Conservation (phyloP, 768 basidiomycete species). For the Kwoniella mangroviensis region DNA sequence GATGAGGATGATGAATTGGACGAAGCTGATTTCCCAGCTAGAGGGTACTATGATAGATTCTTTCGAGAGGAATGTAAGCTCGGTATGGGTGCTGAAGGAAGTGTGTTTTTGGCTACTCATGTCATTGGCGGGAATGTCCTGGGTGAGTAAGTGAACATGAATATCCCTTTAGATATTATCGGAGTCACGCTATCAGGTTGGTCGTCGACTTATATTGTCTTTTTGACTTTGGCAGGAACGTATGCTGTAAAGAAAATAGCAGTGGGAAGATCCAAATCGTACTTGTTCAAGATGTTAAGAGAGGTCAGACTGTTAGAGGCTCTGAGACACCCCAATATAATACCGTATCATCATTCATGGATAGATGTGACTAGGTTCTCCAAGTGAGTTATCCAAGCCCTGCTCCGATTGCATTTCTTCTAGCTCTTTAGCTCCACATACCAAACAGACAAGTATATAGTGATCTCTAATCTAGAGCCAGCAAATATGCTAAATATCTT, state of each 20-base stretch:
- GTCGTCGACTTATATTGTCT: not conserved
- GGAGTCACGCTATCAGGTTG: not conserved
- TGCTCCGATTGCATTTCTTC: too few species aligned
- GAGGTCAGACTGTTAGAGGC: constrained; percentile 86
- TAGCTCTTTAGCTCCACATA: not conserved
- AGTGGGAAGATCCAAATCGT: constrained; percentile 84
- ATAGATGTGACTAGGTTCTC: constrained; percentile 85
- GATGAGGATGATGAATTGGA: constrained; percentile 30
- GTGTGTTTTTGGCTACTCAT: constrained; percentile 75
- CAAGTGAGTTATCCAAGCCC: constrained; percentile 32
- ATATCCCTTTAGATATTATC: not conserved
- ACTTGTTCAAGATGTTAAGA: constrained; percentile 77
- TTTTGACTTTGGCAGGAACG: constrained; percentile 23
- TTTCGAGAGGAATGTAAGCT: constrained; percentile 86
- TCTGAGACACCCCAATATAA: constrained; percentile 87
- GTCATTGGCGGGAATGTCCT: constrained; percentile 84
- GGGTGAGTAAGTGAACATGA: constrained; percentile 61
- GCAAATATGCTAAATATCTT: too few species aligned
- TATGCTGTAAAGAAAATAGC: constrained; percentile 98
- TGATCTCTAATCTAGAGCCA: too few species aligned
- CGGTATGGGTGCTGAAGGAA: constrained; percentile 95
- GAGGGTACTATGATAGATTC: constrained; percentile 90
- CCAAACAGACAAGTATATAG: too few species aligned
- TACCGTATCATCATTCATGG: constrained; percentile 96
- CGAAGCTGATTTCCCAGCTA: constrained; percentile 61